phyloP scores from a whole-genome alignment of 306 rosid genomes.

The Acmispon strigosus region DNA sequence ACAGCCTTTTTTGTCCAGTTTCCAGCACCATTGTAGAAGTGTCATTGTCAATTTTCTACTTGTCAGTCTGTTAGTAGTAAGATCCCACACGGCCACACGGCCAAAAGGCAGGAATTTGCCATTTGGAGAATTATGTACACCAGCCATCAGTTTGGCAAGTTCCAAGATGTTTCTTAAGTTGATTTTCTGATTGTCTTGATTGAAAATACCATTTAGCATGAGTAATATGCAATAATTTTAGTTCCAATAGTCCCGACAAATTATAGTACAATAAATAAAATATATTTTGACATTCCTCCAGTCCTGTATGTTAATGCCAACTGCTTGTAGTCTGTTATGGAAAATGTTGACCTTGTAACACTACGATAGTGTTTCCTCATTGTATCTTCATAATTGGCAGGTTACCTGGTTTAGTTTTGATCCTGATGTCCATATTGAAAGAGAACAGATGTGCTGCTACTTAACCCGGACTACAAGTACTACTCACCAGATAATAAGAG shows the following conservation, averaged over 20 bases:
- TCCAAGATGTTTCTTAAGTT: slow-evolving; percentile 7
- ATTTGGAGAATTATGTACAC: slow-evolving; percentile 15
- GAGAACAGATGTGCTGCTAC: slow-evolving; percentile 98
- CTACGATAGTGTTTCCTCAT: slow-evolving; percentile 13
- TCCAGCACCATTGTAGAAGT: not conserved
- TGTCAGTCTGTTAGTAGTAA: not conserved
- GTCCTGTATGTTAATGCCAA: slow-evolving; percentile 2
- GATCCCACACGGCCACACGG: too few species aligned
- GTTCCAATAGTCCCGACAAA: not conserved
- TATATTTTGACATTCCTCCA: slow-evolving; percentile 7
- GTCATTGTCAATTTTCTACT: not conserved
- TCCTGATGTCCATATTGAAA: slow-evolving; percentile 82
- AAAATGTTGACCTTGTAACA: slow-evolving; percentile 8
- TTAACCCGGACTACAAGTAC: slow-evolving; percentile 84
- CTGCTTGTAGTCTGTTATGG: not conserved
- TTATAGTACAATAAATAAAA: not conserved
- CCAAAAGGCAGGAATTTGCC: not conserved
- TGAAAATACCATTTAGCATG: not conserved
- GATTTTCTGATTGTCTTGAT: slow-evolving; percentile 2
- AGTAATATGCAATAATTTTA: not conserved
- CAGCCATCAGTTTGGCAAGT: not conserved
- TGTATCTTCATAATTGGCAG: slow-evolving; percentile 45
- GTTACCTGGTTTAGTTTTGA: slow-evolving; percentile 97
- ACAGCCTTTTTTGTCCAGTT: too few species aligned
- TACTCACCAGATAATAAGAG: slow-evolving; percentile 83